Conservation (phyloP, 192 early-diverging fungal genomes). For the Coemansia sp. region DNA sequence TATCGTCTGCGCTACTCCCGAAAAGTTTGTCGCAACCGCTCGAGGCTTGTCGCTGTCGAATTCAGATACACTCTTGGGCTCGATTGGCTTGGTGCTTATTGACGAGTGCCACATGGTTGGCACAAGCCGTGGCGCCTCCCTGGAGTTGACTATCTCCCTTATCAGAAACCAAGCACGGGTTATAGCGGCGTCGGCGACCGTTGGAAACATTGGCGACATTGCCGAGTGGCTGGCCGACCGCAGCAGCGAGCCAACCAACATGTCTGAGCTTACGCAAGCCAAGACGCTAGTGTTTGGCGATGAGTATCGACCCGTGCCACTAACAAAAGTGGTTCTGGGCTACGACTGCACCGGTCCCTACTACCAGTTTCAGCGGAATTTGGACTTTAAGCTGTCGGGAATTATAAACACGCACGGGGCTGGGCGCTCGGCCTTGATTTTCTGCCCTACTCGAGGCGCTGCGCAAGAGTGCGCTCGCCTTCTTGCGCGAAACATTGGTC, state of each 20-base stretch:
- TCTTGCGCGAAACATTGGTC: slow-evolving; percentile 22
- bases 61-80: slow-evolving; percentile 13
- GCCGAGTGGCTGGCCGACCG: slow-evolving; percentile 61
- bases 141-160: slow-evolving; percentile 65
- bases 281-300: slow-evolving; percentile 64
- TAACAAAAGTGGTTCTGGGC: slow-evolving; percentile 60
- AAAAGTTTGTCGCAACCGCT: slow-evolving; percentile 68
- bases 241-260: background rate
- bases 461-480: slow-evolving; percentile 43
- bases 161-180: slow-evolving; percentile 56
- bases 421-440: slow-evolving; percentile 38
- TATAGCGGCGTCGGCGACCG: slow-evolving; percentile 70
- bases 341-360: slow-evolving; percentile 41
- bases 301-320: slow-evolving; percentile 67
- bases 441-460: slow-evolving; percentile 53
- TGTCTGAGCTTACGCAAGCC: too few relatives aligned
- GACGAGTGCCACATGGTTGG: slow-evolving; percentile 76
- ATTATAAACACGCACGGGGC: slow-evolving; percentile 39
- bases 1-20: slow-evolving; percentile 65
- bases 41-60: slow-evolving; percentile 19
- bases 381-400: slow-evolving; percentile 57
- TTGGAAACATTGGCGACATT: slow-evolving; percentile 71
- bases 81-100: slow-evolving; percentile 58
- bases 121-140: slow-evolving; percentile 61
- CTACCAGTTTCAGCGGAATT: slow-evolving; percentile 61